These are phyloP conservation scores for Sutorius eximius DNA, from an alignment of 1,284 basidiomycete species.

Conservation along the genomic window DNA sequence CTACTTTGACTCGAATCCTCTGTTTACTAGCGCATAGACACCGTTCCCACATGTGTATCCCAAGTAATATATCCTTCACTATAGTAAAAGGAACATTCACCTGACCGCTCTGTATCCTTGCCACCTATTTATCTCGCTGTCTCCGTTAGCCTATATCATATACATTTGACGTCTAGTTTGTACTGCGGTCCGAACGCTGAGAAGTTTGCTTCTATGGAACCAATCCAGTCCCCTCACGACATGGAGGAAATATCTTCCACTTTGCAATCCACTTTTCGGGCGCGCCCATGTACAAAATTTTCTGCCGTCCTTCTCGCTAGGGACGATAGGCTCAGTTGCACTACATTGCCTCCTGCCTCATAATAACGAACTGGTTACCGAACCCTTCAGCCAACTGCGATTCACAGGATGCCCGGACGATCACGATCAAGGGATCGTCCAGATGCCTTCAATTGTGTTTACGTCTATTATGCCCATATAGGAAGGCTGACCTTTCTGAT, in stretches of 20 bases:
- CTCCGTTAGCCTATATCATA: slow-evolving; percentile 19
- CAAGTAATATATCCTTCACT: slow-evolving; percentile 25
- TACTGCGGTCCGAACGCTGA: slow-evolving; percentile 16
- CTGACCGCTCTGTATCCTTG: slow-evolving; percentile 27
- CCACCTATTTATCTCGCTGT: slow-evolving; percentile 27
- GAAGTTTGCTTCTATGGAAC: neutral
- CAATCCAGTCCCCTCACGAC: slow-evolving; percentile 6
- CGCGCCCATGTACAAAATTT: neutral
- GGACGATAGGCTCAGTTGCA: neutral
- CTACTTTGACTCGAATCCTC: slow-evolving; percentile 27
- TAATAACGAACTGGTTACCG: neutral
- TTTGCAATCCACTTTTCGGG: neutral
- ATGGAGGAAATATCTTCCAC: neutral
- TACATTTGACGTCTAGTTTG: slow-evolving; percentile 8
- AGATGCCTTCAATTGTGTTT: neutral
- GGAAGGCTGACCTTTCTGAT: neutral
- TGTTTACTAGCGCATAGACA: slow-evolving; percentile 31
- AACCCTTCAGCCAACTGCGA: neutral
- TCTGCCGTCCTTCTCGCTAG: neutral
- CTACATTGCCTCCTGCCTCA: neutral
- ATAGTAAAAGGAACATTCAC: slow-evolving; percentile 14
- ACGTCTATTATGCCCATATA: slow-evolving; percentile 12
- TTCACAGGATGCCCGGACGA: slow-evolving; percentile 7
- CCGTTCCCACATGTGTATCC: neutral
- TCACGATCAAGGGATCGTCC: slow-evolving; percentile 23